Evolutionary conservation across 306 rosid species (phyloP).

Genomic region (Citrullus colocynthis): DNA sequence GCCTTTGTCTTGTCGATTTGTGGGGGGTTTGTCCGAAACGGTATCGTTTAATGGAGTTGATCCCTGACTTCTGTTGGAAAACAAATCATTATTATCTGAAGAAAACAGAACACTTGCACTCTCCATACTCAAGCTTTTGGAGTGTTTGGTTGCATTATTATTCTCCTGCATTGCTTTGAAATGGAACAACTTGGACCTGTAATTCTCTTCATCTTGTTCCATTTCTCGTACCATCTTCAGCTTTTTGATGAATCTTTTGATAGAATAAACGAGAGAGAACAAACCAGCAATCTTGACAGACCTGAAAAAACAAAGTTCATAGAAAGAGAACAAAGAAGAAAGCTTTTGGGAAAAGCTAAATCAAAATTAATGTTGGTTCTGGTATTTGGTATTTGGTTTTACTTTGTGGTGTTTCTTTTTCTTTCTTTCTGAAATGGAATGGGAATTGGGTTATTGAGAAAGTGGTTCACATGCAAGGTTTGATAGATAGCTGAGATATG

Average conservation of each 20-base stretch:
- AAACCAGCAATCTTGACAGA: slow-evolving; percentile 27
- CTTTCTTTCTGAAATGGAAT: background rate
- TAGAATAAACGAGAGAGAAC: slow-evolving; percentile 24
- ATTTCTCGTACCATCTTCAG: slow-evolving; percentile 29
- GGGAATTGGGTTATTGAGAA: background rate
- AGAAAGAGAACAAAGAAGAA: background rate
- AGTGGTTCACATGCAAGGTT: background rate
- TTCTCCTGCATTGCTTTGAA: slow-evolving; percentile 33
- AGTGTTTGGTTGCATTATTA: slow-evolving; percentile 24
- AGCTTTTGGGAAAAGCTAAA: background rate
- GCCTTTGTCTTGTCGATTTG: background rate
- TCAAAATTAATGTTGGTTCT: background rate
- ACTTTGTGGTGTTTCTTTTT: background rate
- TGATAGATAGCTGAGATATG: background rate
- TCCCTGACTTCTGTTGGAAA: slow-evolving; percentile 25
- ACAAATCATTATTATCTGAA: slow-evolving; percentile 19
- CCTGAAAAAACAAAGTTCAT: slow-evolving; percentile 8
- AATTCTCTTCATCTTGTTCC: slow-evolving; percentile 34
- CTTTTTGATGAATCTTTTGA: slow-evolving; percentile 15
- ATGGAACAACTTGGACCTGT: slow-evolving; percentile 30
- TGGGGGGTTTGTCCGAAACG: background rate
- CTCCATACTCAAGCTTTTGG: slow-evolving; percentile 65
- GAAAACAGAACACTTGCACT: slow-evolving; percentile 19
- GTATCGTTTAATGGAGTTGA: slow-evolving; percentile 17
- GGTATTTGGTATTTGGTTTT: background rate